Base-by-base conservation (phyloP, 305 asterid species). In the Fraxinus baroniana region DNA sequence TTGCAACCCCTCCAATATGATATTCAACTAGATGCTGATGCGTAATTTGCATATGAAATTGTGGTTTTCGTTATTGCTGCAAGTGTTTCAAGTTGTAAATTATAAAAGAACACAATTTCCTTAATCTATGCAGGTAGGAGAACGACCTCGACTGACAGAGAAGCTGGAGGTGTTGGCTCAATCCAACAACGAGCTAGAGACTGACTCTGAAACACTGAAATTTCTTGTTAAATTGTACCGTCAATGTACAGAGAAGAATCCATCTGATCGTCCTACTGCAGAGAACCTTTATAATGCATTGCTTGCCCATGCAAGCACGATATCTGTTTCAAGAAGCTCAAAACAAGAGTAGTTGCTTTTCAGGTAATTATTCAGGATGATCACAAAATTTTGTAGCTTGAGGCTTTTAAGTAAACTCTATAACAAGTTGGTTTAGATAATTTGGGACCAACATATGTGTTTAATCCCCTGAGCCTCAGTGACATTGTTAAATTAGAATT, bases 241-340 rank as follows among this genome's bases (percentile, higher is more conserved):
- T 55, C 89, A 85, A 85, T 93, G 97, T 83, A 94, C 97, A 1
- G 89, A 89, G 85, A 88, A 92, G 87, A 87, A 91, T 89, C 94
- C 96, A 20, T 60, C 79, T 4, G 91, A 92, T 84, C 96, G 98
- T 12, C 99, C 97, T 81, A 87, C 93, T 7, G 93, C 97, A 5
- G 86, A 86, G 76, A 84, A 86, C 30, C 90, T 94, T 77, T 88
- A 91, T 76, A 81, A 83, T 44, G 4, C 84, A 80, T 89, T 93
- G 86, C 86, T 86, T 74, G 37, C 84, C 35, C 90, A 79, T 35
- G 83, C 89, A 39, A 83, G 88, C 86, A 52, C 90, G 5, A 52
- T 78, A 79, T 46, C 74, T 33, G 83, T 36, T 64, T 87, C 91
- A 77, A 84, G 79, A 80, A 87, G 73, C 75, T 81, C 86, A 6